A percentile compares a stretch with the other conserved stretches of the same genome.
Conservation (phyloP, 2,329 filamentous ascomycete species). For the Penicillium olsonii region DNA sequence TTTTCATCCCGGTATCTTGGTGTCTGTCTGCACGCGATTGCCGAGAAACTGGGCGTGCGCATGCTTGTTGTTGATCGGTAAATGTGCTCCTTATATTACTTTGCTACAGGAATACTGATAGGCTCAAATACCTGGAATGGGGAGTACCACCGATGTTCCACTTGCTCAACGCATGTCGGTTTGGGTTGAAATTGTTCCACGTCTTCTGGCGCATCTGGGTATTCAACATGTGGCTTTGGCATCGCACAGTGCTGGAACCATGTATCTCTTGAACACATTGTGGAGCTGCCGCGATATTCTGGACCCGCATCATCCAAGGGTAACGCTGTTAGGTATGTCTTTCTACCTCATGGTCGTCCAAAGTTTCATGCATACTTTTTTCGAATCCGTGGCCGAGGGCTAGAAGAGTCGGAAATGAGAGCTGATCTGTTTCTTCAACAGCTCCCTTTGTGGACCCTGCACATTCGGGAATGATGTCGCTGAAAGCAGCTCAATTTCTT, state of each 20-base stretch:
- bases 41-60: slow-evolving; percentile 8
- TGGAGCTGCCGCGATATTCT: slow-evolving; percentile 36
- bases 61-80: slow-evolving; percentile 10
- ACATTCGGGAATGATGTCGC: slow-evolving; percentile 33
- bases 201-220: slow-evolving; percentile 37
- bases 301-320: neutral
- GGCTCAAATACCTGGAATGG: slow-evolving; percentile 44
- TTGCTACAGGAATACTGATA: neutral
- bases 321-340: slow-evolving; percentile 1
- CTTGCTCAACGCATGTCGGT: slow-evolving; percentile 37
- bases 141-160: slow-evolving; percentile 43
- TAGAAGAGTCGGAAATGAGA: no score
- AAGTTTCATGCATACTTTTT: no score
- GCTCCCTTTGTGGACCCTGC: slow-evolving; percentile 47
- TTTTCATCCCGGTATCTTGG: slow-evolving; percentile 5
- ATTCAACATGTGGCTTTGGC: slow-evolving; percentile 43
- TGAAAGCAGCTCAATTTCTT: slow-evolving; percentile 29
- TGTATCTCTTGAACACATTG: slow-evolving; percentile 47
- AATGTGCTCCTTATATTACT: neutral
- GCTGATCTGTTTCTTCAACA: slow-evolving; percentile 27
- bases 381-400: no score
- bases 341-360: neutral
- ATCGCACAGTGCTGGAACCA: slow-evolving; percentile 45
- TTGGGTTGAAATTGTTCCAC: slow-evolving; percentile 46
- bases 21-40: slow-evolving; percentile 1